Evolutionary conservation across 768 basidiomycete species (phyloP).

Genomic region (Tricholoma matsutake): DNA sequence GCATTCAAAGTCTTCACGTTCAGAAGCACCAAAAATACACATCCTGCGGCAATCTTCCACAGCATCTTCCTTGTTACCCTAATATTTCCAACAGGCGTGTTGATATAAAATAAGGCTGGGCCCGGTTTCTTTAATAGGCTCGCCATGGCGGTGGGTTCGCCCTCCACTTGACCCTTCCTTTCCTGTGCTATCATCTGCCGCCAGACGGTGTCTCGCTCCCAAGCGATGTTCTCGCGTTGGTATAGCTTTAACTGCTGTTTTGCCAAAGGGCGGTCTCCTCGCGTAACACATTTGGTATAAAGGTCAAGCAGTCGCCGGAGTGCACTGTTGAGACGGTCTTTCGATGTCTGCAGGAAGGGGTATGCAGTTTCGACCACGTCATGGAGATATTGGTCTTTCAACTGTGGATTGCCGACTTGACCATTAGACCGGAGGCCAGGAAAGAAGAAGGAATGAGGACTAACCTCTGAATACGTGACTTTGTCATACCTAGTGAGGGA

Average conservation of each 20-base stretch:
- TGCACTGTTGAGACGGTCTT: constrained; percentile 56
- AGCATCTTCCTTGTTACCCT: constrained; percentile 62
- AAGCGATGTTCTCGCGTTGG: constrained; percentile 91
- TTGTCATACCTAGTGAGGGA: constrained; percentile 76
- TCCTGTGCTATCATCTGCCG: constrained; percentile 89
- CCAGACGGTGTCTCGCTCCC: constrained; percentile 98
- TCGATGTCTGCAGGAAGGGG: constrained; percentile 68
- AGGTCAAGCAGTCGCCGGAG: constrained; percentile 61
- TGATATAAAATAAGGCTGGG: constrained; percentile 48
- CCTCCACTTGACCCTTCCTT: constrained; percentile 55
- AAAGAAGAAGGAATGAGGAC: constrained; percentile 6
- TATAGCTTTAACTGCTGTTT: constrained; percentile 81
- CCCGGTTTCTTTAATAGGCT: constrained; percentile 45
- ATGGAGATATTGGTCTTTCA: constrained; percentile 77
- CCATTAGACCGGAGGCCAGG: constrained; percentile 6
- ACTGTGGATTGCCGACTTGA: constrained; percentile 31
- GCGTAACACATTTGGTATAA: constrained; percentile 84
- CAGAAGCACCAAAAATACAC: constrained; percentile 58
- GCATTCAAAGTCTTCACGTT: constrained; percentile 57
- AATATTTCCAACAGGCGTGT: constrained; percentile 66
- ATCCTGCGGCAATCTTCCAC: constrained; percentile 53
- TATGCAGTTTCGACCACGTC: constrained; percentile 59
- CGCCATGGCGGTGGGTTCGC: constrained; percentile 31
- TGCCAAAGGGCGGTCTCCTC: constrained; percentile 64
- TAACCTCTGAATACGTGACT: constrained; percentile 69